Conservation (phyloP, 306 rosid genomes). For the Lathyrus sativus region DNA sequence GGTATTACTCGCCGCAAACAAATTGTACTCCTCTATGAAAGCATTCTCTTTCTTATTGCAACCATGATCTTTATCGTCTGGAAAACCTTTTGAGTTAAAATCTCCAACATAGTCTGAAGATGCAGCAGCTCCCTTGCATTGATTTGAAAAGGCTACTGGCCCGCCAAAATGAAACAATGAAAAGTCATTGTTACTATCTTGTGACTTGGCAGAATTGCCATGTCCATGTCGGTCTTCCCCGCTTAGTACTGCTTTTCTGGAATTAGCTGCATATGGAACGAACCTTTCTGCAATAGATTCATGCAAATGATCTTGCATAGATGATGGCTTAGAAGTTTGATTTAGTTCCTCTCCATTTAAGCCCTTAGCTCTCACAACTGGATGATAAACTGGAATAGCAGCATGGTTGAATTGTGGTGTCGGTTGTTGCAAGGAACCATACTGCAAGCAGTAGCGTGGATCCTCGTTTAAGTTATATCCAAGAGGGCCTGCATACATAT, state of each 20-base stretch:
- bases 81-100: conserved; percentile 44
- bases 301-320: conserved; percentile 47
- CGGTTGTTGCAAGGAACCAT: conserved; percentile 74
- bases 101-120: conserved; percentile 45
- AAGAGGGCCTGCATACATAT: conserved; percentile 70
- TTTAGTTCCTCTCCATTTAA: conserved; percentile 47
- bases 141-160: conserved; percentile 73
- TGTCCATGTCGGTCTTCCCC: conserved; percentile 45
- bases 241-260: conserved; percentile 41
- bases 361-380: conserved; percentile 51
- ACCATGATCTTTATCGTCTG: conserved; percentile 53
- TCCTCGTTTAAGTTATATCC: conserved; percentile 79
- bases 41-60: conserved; percentile 66
- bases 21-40: conserved; percentile 80
- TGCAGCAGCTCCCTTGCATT: conserved; percentile 43
- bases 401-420: conserved; percentile 64
- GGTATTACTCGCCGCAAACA: conserved; percentile 83
- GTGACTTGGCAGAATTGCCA: conserved; percentile 55
- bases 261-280: conserved; percentile 44
- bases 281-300: conserved; percentile 49
- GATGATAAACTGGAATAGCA: conserved; percentile 66
- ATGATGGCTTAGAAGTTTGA: conserved; percentile 49
- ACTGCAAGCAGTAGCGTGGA: conserved; percentile 78
- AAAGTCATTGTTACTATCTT: conserved; percentile 49
- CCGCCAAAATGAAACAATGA: conserved; percentile 95